Evolutionary conservation across 176 grass and related monocot species (phyloP), one percentile per base, ranked within the genome.

Genomic region (Paspalum vaginatum): DNA sequence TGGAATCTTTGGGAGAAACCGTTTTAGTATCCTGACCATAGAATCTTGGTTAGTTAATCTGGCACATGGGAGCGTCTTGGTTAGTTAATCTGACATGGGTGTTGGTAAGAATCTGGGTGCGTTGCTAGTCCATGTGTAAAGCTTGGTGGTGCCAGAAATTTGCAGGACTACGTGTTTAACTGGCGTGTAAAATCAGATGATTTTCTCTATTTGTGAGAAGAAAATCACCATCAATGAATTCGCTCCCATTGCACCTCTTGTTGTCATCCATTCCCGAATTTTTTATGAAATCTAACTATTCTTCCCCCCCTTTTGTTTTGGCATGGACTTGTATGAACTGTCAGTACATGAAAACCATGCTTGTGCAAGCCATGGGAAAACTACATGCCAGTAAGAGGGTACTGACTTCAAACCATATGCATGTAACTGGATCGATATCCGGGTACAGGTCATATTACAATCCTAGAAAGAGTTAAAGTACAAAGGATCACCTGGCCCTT

Each of bases 31-130:
- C 44, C 45, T 50, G 59, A 37, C 26, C 27, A 3, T 20, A 80
- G 68, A 46, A 9, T 75, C 21, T 44, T 74, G 61, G 32, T 67
- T 76, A 60, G 21, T 67, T 75, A 74, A 32, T 32, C 32, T 32
- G 32, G 3, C 32, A 32, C 32, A 3, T n/a, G n/a, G 21, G 11
- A 25, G 22, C 24, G 20, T 78, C 27, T 51, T 78, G 58, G 27
- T 72, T 79, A 65, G 27, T 65, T 66, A 65, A 78, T 85, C 17
- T 89, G 61, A 68, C 49, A 82, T 67, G 55, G 65, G 32, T 22
- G 27, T 57, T 41, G 9, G 26, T 49, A 57, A 72, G 41, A 78
- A 77, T 61, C 74, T 79, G 39, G 65, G 39, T 71, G 58, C 49
- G 43, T 14, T 51, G 59, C 39, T 76, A 21, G 11, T 9, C 39